Conservation (phyloP, 345 rosid species). For the Eucalyptus dawsonii region DNA sequence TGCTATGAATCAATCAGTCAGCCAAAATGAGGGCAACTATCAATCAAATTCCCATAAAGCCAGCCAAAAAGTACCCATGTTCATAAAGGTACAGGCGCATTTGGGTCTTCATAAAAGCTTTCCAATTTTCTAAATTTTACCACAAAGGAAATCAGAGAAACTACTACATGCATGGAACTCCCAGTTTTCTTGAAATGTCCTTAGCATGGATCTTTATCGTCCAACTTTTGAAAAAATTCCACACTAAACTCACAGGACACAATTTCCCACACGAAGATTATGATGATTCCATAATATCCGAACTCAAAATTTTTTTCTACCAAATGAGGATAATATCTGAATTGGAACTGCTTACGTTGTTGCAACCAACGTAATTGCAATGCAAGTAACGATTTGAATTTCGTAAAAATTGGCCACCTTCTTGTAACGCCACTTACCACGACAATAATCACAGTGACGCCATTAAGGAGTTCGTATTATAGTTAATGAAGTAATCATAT, state of each 20-base stretch:
- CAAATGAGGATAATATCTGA: too few relatives aligned
- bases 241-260: not conserved
- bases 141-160: not conserved
- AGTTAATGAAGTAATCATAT: too few relatives aligned
- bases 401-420: too few relatives aligned
- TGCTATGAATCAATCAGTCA: constrained; percentile 20
- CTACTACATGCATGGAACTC: not conserved
- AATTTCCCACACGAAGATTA: too few relatives aligned
- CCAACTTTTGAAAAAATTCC: not conserved
- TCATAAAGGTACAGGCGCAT: not conserved
- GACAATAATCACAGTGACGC: fast-evolving
- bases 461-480: too few relatives aligned
- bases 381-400: too few relatives aligned
- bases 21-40: not conserved
- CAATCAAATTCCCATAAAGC: not conserved
- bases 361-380: too few relatives aligned
- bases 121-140: not conserved
- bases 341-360: too few relatives aligned
- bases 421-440: too few relatives aligned
- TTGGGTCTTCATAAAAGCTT: not conserved
- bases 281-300: too few relatives aligned
- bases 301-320: too few relatives aligned
- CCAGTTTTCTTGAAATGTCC: not conserved
- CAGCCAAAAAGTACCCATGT: not conserved
- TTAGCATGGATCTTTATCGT: not conserved